These are phyloP conservation scores for Kwoniella sp. DNA, from an alignment of 768 basidiomycete species.

Conservation along the genomic window DNA sequence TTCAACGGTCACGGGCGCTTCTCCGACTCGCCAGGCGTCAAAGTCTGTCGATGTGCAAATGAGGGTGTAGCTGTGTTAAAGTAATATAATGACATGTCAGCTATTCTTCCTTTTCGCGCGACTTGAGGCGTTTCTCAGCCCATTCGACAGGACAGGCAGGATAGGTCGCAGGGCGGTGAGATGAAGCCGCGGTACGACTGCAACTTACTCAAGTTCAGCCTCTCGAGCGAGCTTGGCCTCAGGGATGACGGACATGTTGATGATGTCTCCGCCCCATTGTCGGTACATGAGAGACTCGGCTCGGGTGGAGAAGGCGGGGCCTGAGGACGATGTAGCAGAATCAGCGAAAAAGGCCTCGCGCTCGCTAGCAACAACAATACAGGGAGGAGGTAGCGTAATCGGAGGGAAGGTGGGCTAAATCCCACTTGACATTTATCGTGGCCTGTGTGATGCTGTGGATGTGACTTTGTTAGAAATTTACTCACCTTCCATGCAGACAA, in stretches of 20 bases:
- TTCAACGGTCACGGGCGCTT: conserved; percentile 80
- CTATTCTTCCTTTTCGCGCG: too few relatives aligned
- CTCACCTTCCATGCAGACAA: conserved; percentile 96
- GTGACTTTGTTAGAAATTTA: too few relatives aligned
- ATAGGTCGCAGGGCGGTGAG: too few relatives aligned
- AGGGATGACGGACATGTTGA: conserved; percentile 89
- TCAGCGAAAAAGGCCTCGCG: too few relatives aligned
- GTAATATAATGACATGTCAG: background rate
- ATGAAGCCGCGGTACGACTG: too few relatives aligned
- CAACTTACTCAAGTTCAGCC: conserved; percentile 84
- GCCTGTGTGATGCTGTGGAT: too few relatives aligned
- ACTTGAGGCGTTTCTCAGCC: too few relatives aligned
- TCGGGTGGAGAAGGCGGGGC: conserved; percentile 86
- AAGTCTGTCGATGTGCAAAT: conserved; percentile 83
- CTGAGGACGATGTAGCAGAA: conserved; percentile 29
- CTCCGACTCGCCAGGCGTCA: conserved; percentile 85
- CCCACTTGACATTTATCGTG: too few relatives aligned
- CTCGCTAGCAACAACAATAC: too few relatives aligned
- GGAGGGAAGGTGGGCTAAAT: too few relatives aligned
- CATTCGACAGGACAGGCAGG: too few relatives aligned
- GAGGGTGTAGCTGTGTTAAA: conserved; percentile 72
- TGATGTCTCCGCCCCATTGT: conserved; percentile 67
- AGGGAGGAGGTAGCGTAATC: too few relatives aligned
- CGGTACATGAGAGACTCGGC: conserved; percentile 95
- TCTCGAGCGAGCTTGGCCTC: conserved; percentile 97